phyloP scores from a whole-genome alignment of 2,329 filamentous ascomycete genomes.

The Botrytis cinerea region DNA sequence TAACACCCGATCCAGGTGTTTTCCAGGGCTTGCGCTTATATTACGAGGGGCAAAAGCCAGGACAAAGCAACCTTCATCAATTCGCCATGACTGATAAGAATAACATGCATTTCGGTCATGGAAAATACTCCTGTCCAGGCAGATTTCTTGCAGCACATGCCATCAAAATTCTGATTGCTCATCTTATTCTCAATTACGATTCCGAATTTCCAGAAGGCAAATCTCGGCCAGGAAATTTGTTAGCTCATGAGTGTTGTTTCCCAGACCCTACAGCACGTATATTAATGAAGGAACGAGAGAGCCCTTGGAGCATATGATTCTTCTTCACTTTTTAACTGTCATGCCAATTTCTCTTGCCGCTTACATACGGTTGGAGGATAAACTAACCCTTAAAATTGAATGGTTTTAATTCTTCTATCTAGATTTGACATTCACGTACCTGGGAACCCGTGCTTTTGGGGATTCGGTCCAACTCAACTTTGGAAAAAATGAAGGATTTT shows the following conservation, averaged over 20 bases:
- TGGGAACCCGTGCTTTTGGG: background rate
- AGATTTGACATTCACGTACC: background rate
- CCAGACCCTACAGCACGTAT: slow-evolving; percentile 26
- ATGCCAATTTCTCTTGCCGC: background rate
- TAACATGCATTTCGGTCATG: slow-evolving; percentile 44
- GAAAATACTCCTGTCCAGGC: slow-evolving; percentile 47
- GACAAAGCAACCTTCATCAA: slow-evolving; percentile 29
- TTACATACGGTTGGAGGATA: background rate
- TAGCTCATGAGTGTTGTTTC: slow-evolving; percentile 11
- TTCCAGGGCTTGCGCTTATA: slow-evolving; percentile 27
- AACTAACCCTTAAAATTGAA: background rate
- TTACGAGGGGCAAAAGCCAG: slow-evolving; percentile 5
- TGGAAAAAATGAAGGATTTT: background rate
- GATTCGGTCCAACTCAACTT: background rate
- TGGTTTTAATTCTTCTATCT: background rate
- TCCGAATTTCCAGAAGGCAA: slow-evolving; percentile 60
- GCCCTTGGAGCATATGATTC: background rate
- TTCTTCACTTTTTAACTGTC: background rate
- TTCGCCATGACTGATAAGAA: slow-evolving; percentile 41
- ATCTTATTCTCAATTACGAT: slow-evolving; percentile 41
- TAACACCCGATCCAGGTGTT: slow-evolving; percentile 6
- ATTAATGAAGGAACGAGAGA: slow-evolving; percentile 1
- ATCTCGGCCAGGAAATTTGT: slow-evolving; percentile 57
- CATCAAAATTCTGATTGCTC: slow-evolving; percentile 50
- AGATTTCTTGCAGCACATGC: slow-evolving; percentile 44